These are phyloP conservation scores for Chlamydomonas schloesseri DNA, from an alignment of 139 green algal genomes.

Conservation along the genomic window DNA sequence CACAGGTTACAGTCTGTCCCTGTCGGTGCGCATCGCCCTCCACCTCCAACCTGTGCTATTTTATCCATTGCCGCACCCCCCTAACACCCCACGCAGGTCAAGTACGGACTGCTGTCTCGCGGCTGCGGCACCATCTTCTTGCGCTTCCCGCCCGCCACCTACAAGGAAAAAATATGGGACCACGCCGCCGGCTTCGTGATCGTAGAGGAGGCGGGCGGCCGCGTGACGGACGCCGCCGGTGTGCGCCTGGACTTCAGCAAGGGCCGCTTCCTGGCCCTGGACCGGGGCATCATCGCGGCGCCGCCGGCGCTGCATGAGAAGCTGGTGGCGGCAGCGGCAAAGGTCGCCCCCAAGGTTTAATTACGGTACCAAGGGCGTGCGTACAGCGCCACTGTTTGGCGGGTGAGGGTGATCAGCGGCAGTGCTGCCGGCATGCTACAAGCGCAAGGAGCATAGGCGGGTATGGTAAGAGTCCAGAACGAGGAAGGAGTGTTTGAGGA, in stretches of 20 bases:
- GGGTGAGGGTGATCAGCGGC: too few relatives aligned
- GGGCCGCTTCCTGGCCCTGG: slow-evolving; percentile 73
- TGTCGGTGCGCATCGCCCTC: too few relatives aligned
- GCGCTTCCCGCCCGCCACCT: slow-evolving; percentile 86
- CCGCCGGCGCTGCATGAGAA: slow-evolving; percentile 63
- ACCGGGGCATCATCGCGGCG: slow-evolving; percentile 74
- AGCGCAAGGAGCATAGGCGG: too few relatives aligned
- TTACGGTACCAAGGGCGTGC: too few relatives aligned
- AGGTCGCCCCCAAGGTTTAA: not conserved
- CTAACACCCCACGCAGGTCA: slow-evolving; percentile 76
- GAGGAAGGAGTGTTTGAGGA: too few relatives aligned
- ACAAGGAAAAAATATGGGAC: slow-evolving; percentile 96
- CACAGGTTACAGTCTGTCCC: too few relatives aligned
- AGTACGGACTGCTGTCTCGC: slow-evolving; percentile 88
- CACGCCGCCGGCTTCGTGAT: slow-evolving; percentile 88
- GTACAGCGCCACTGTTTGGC: too few relatives aligned
- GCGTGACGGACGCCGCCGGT: slow-evolving; percentile 72
- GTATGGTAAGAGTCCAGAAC: too few relatives aligned
- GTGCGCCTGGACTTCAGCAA: slow-evolving; percentile 74
- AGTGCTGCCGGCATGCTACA: too few relatives aligned
- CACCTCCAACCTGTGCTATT: too few relatives aligned
- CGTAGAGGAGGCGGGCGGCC: slow-evolving; percentile 87
- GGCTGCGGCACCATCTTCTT: slow-evolving; percentile 92
- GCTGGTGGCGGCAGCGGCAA: slow-evolving; percentile 56
- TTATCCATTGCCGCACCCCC: too few relatives aligned